Percentiles rank a stretch among this genome's conserved stretches.
These are phyloP conservation scores for Chlorophyllum brunneum DNA, from an alignment of 768 basidiomycete species.

Conservation along the genomic window DNA sequence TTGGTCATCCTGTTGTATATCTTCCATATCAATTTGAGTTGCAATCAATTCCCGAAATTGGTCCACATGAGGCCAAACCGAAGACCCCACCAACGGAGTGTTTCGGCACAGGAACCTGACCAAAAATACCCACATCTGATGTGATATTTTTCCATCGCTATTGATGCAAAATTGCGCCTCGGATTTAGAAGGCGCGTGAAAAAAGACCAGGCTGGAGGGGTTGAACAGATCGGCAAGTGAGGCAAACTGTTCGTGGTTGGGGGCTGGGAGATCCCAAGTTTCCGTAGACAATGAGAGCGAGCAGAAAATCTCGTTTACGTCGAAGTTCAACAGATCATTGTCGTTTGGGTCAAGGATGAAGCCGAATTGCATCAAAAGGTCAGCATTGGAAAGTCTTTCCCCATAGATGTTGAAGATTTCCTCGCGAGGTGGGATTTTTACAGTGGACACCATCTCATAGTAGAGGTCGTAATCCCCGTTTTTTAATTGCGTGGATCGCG, in stretches of 20 bases:
- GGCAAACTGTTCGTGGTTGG: not conserved
- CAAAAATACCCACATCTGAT: conserved; percentile 43
- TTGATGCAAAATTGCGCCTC: conserved; percentile 33
- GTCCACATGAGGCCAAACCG: not conserved
- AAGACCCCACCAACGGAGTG: not conserved
- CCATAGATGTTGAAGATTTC: conserved; percentile 82
- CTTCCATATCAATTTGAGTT: conserved; percentile 7
- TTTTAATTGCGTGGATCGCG: not conserved
- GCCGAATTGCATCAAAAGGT: conserved; percentile 67
- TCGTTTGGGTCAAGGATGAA: conserved; percentile 75
- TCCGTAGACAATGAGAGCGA: conserved; percentile 5
- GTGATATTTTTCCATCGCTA: conserved; percentile 48
- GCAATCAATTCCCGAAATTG: not conserved
- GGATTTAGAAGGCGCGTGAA: conserved; percentile 14
- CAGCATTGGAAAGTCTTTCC: conserved; percentile 58
- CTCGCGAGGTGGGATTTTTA: conserved; percentile 39
- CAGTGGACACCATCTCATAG: conserved; percentile 69
- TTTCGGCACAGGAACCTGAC: not conserved
- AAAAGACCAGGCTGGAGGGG: conserved; percentile 17
- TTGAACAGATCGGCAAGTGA: conserved; percentile 7
- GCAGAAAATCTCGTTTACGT: conserved; percentile 26
- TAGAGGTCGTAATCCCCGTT: conserved; percentile 28
- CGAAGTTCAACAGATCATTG: conserved; percentile 52
- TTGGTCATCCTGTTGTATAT: not conserved
- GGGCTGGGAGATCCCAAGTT: not conserved